phyloP scores from a whole-genome alignment of 176 grass and related monocot genomes.

The Rhipidocladum racemiflorum region DNA sequence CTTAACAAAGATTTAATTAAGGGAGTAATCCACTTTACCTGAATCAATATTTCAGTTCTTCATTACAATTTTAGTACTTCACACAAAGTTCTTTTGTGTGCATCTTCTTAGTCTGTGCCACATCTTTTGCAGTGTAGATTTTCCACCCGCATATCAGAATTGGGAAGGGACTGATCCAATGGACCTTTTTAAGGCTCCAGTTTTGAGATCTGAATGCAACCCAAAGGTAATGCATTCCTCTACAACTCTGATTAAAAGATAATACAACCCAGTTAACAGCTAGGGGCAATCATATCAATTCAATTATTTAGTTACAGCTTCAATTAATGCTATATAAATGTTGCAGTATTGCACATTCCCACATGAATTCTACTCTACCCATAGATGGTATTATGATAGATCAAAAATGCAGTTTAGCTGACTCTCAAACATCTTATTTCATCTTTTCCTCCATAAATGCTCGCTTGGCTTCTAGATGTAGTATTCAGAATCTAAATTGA shows the following conservation, averaged over 20 bases:
- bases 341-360: not conserved
- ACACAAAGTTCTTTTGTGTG: no score
- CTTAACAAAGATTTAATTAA: not conserved
- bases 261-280: not conserved
- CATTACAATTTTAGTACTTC: not conserved
- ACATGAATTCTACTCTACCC: slow-evolving; percentile 4
- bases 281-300: not conserved
- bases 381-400: not conserved
- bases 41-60: not conserved
- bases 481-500: slow-evolving; percentile 10
- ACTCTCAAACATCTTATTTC: not conserved
- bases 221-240: slow-evolving; percentile 64
- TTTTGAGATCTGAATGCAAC: slow-evolving; percentile 92
- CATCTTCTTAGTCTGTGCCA: slow-evolving; percentile 9
- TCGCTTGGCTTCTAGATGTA: not conserved
- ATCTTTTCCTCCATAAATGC: not conserved
- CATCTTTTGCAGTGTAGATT: slow-evolving; percentile 69
- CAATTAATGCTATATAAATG: slow-evolving; percentile 11
- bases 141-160: slow-evolving; percentile 86
- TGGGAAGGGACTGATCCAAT: slow-evolving; percentile 92
- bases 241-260: not conserved
- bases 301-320: not conserved
- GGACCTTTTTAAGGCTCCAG: slow-evolving; percentile 81
- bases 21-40: slow-evolving; percentile 11
- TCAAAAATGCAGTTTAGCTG: not conserved